Percentiles rank a stretch among this genome's conserved stretches.
Evolutionary conservation across 495 filamentous ascomycete species (phyloP).

Genomic region (Echria macrotheca): DNA sequence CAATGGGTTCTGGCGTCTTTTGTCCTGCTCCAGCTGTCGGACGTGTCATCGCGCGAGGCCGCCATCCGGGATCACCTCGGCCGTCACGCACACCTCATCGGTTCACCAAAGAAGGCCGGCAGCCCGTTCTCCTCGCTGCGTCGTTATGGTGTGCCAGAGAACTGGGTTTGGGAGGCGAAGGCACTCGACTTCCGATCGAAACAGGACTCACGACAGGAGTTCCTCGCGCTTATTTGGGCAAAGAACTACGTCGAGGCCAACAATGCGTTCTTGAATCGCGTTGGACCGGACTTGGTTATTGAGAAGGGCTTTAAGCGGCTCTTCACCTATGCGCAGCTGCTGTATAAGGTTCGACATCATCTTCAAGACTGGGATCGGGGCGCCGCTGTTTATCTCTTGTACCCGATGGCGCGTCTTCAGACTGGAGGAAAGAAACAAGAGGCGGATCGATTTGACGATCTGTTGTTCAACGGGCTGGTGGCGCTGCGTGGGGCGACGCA

Average conservation of each 20-base stretch:
- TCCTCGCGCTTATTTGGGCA: slow-evolving; percentile 69
- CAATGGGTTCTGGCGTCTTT: slow-evolving; percentile 67
- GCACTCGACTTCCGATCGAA: slow-evolving; percentile 71
- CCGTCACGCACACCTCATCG: slow-evolving; percentile 55
- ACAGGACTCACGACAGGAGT: slow-evolving; percentile 57
- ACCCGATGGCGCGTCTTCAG: slow-evolving; percentile 54
- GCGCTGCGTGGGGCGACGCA: slow-evolving; percentile 54
- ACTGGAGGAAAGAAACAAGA: slow-evolving; percentile 20
- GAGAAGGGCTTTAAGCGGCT: slow-evolving; percentile 60
- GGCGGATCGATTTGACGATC: slow-evolving; percentile 44
- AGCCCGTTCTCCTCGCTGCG: slow-evolving; percentile 26
- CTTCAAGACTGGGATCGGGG: slow-evolving; percentile 63
- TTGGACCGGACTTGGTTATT: slow-evolving; percentile 75
- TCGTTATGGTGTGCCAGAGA: slow-evolving; percentile 59
- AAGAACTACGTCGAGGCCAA: slow-evolving; percentile 76
- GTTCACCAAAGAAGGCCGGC: slow-evolving; percentile 10
- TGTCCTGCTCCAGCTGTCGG: slow-evolving; percentile 70
- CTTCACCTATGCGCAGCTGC: slow-evolving; percentile 48
- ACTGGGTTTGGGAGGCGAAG: slow-evolving; percentile 84
- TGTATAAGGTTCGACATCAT: slow-evolving; percentile 56
- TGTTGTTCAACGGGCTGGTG: slow-evolving; percentile 59
- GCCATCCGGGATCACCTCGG: slow-evolving; percentile 66
- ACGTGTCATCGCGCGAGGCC: slow-evolving; percentile 54
- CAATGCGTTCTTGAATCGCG: slow-evolving; percentile 65
- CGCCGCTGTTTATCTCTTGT: slow-evolving; percentile 79